Conservation (phyloP, 768 basidiomycete species). For the Boletus coccyginus region DNA sequence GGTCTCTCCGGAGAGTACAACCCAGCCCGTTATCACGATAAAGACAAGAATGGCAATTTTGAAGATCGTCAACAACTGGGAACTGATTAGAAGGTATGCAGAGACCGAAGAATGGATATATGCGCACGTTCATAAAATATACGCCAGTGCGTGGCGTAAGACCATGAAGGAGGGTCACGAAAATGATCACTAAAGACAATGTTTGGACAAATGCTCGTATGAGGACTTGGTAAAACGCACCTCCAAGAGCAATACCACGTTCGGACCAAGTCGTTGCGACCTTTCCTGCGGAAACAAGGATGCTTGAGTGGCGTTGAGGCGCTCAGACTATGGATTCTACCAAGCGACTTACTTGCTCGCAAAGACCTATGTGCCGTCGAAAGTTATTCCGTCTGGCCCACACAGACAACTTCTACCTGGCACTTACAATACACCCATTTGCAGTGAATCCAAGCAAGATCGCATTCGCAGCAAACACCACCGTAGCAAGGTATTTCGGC, state of each 20-base stretch:
- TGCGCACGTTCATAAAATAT: constrained; percentile 50
- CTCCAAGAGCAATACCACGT: constrained; percentile 58
- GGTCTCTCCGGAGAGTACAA: constrained; percentile 58
- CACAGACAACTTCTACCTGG: constrained; percentile 12
- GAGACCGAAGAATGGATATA: background rate
- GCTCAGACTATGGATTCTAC: no score
- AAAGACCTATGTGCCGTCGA: constrained; percentile 24
- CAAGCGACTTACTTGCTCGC: constrained; percentile 31
- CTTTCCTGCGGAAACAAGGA: constrained; percentile 45
- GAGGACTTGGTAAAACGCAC: constrained; percentile 25
- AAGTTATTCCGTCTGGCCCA: background rate
- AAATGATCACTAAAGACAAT: constrained; percentile 41
- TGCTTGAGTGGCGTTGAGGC: constrained; percentile 29
- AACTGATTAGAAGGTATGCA: constrained; percentile 8
- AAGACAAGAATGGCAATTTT: constrained; percentile 55
- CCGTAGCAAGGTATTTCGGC: constrained; percentile 47
- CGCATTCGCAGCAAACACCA: constrained; percentile 47
- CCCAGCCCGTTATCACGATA: constrained; percentile 56
- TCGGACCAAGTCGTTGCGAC: constrained; percentile 45
- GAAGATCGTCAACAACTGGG: constrained; percentile 46
- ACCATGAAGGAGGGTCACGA: constrained; percentile 51
- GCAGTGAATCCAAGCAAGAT: constrained; percentile 44
- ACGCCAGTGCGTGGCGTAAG: constrained; percentile 48
- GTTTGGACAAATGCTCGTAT: background rate
- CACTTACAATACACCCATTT: constrained; percentile 47